Percentiles rank a stretch among this genome's conserved stretches.
These are phyloP conservation scores for Effrenium voratum DNA, from an alignment of 73 alveolate species.

Conservation along the genomic window DNA sequence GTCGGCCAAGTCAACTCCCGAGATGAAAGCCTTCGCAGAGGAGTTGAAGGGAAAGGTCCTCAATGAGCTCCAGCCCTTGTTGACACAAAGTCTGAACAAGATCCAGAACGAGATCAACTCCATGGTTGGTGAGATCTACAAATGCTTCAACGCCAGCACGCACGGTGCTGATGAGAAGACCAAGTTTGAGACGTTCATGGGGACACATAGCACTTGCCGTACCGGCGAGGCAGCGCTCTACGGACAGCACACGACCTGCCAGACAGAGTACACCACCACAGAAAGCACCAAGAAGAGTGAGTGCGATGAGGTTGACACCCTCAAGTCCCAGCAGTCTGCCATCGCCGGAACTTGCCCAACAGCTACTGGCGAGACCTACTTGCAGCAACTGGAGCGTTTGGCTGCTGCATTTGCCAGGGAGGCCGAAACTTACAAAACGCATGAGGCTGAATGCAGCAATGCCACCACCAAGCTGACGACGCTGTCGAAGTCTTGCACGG, in stretches of 20 bases:
- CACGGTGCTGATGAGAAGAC: background rate
- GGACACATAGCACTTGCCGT: background rate
- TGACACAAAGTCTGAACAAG: no score
- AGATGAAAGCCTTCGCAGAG: no score
- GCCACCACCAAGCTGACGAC: background rate
- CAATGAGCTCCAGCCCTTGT: no score
- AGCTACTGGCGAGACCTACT: background rate
- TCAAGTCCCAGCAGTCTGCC: background rate
- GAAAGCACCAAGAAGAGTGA: background rate
- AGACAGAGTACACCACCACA: background rate
- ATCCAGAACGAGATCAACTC: no score
- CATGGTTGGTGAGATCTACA: no score
- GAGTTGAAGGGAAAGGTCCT: no score
- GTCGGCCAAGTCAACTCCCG: no score
- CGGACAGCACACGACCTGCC: background rate
- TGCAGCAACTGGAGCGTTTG: background rate
- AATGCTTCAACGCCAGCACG: background rate
- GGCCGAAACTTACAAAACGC: background rate
- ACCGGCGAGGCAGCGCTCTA: background rate
- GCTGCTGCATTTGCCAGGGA: background rate
- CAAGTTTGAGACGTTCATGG: background rate
- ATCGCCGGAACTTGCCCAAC: background rate
- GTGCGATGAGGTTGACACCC: background rate
- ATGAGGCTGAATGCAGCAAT: background rate
- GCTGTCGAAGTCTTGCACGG: background rate